phyloP scores from a whole-genome alignment of 208 protist genomes.

The Leishmania arabica region DNA sequence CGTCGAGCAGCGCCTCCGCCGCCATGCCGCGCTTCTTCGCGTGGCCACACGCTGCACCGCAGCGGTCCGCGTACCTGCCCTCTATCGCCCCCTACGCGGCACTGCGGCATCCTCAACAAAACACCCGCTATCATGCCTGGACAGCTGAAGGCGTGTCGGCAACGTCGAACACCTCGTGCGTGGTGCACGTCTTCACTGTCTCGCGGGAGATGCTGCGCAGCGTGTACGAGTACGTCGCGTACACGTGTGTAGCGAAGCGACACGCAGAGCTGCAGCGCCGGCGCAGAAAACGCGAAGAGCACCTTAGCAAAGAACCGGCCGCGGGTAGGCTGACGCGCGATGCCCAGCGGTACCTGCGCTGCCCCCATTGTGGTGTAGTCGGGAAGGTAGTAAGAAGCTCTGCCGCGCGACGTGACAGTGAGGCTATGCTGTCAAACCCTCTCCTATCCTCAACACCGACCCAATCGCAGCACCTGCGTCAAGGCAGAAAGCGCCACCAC shows the following conservation, averaged over 20 bases:
- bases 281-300: conserved; percentile 7
- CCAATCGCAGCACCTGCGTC: conserved; percentile 5
- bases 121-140: conserved; percentile 31
- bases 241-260: conserved; percentile 19
- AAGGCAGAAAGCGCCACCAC: neutral
- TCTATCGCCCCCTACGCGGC: conserved; percentile 24
- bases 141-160: conserved; percentile 34
- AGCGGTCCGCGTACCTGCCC: conserved; percentile 12
- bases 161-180: conserved; percentile 25
- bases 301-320: conserved; percentile 9
- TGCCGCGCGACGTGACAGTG: neutral
- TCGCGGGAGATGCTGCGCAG: conserved; percentile 28
- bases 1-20: neutral
- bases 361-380: conserved; percentile 23
- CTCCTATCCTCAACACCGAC: neutral
- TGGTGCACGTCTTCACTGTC: conserved; percentile 38
- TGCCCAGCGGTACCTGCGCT: conserved; percentile 27
- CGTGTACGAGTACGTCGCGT: conserved; percentile 37
- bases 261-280: conserved; percentile 11
- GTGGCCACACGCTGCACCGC: neutral
- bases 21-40: neutral
- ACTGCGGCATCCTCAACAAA: conserved; percentile 20
- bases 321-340: conserved; percentile 20
- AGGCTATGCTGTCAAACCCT: neutral
- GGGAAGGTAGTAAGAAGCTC: conserved; percentile 17